phyloP scores from a whole-genome alignment of 1,284 basidiomycete genomes.

The Heterobasidion annosum region DNA sequence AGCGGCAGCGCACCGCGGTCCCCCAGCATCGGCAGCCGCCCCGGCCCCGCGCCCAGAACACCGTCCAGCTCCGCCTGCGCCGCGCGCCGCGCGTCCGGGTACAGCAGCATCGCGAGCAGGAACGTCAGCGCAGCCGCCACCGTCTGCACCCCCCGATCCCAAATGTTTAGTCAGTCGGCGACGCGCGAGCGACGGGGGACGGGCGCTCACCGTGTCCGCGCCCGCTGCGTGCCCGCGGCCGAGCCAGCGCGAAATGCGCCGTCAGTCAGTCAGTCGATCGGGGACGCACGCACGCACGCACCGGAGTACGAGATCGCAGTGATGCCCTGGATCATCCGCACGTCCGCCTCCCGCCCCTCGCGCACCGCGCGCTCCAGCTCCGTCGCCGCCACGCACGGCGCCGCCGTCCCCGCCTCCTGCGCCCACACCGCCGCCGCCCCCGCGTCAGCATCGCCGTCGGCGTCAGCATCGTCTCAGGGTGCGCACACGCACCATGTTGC shows the following conservation, averaged over 20 bases:
- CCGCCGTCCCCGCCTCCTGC: neutral
- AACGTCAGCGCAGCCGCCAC: conserved; percentile 20
- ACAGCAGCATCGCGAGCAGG: conserved; percentile 26
- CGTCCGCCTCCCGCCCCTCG: too few relatives aligned
- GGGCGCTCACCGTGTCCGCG: neutral
- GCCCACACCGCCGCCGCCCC: too few relatives aligned
- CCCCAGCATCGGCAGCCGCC: conserved; percentile 25
- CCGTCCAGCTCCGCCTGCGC: conserved; percentile 31
- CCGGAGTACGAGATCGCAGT: neutral
- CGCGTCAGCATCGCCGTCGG: too few relatives aligned
- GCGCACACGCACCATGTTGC: neutral
- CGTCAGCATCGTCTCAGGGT: too few relatives aligned
- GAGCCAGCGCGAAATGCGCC: neutral
- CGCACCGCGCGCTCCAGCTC: neutral
- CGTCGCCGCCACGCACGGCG: neutral
- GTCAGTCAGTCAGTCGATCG: too few relatives aligned
- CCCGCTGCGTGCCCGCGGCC: neutral
- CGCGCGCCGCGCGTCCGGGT: conserved; percentile 27
- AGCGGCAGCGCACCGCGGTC: conserved; percentile 28
- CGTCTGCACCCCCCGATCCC: conserved; percentile 10
- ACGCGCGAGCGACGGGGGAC: conserved; percentile 5
- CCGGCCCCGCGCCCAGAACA: conserved; percentile 19
- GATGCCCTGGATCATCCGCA: neutral
- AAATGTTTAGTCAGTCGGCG: neutral
- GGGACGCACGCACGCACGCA: neutral